Conservation (phyloP, 805 yeast species). For the Lipomyces anomalus region DNA sequence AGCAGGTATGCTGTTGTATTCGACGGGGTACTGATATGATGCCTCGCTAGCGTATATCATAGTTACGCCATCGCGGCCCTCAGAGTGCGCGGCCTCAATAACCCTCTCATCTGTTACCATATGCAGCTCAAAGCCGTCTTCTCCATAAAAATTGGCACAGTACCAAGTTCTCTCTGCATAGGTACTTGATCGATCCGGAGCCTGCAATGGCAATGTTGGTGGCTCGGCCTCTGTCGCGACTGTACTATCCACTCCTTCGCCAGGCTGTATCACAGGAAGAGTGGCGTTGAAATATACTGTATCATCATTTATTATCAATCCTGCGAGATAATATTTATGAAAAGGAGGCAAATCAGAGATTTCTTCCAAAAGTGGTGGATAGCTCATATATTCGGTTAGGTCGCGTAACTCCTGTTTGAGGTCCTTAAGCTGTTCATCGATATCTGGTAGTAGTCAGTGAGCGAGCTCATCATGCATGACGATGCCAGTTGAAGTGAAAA, state of each 20-base stretch:
- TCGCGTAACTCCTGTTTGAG: conserved; percentile 7
- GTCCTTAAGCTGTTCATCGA: conserved; percentile 7
- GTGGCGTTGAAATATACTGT: no score
- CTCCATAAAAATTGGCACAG: no score
- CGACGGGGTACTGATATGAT: no score
- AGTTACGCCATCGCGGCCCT: conserved; percentile 18
- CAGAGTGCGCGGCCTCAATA: conserved; percentile 10
- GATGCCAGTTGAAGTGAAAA: no score
- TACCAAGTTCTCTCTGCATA: no score
- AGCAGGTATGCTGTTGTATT: no score
- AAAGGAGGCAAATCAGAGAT: conserved; percentile 6
- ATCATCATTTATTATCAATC: conserved; percentile 13
- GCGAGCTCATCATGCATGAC: background rate
- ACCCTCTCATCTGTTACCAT: conserved; percentile 9
- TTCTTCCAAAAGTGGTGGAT: conserved; percentile 10
- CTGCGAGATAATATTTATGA: conserved; percentile 21
- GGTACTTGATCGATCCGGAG: no score
- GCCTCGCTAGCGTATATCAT: conserved; percentile 22
- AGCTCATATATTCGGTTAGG: conserved; percentile 5
- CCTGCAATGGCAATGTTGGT: no score
- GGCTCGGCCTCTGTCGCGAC: no score
- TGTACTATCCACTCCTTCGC: no score
- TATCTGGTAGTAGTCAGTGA: conserved; percentile 1
- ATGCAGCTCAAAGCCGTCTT: conserved; percentile 3
- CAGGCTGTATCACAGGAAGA: no score